Evolutionary conservation across 2,329 filamentous ascomycete genomes (phyloP).

Genomic region (Immersiporthe knoxdaviesiana): DNA sequence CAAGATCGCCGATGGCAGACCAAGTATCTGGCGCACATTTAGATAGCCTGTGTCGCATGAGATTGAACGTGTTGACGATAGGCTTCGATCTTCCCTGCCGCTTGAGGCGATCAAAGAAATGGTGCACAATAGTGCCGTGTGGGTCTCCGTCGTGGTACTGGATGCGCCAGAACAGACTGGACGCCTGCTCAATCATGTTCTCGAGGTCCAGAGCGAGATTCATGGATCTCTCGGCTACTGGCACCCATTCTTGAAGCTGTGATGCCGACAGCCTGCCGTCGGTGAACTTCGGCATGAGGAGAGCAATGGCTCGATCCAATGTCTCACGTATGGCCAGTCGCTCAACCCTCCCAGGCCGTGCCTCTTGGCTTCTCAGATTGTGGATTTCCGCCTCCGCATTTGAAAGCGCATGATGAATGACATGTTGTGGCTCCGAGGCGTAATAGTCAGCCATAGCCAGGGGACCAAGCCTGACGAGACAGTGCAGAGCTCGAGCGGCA

Average conservation of each 20-base stretch:
- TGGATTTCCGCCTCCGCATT: constrained; percentile 23
- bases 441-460: constrained; percentile 42
- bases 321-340: constrained; percentile 13
- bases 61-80: constrained; percentile 40
- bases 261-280: constrained; percentile 28
- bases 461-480: constrained; percentile 34
- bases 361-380: not conserved
- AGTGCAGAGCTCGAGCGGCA: constrained; percentile 39
- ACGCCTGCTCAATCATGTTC: constrained; percentile 31
- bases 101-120: constrained; percentile 40
- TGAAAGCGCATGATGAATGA: constrained; percentile 39
- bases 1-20: constrained; percentile 36
- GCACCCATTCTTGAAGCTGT: constrained; percentile 21
- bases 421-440: constrained; percentile 40
- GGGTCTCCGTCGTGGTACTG: constrained; percentile 33
- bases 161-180: constrained; percentile 41
- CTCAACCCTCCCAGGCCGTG: not conserved
- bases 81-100: constrained; percentile 37
- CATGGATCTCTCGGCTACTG: constrained; percentile 24
- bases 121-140: constrained; percentile 35
- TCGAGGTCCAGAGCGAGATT: constrained; percentile 35
- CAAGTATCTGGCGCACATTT: constrained; percentile 21
- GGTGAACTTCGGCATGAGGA: constrained; percentile 40
- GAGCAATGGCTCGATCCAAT: constrained; percentile 35
- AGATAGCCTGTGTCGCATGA: constrained; percentile 36